These are phyloP conservation scores for Penicillium sclerotiorum DNA, from an alignment of 2,329 filamentous ascomycete species.

Conservation along the genomic window DNA sequence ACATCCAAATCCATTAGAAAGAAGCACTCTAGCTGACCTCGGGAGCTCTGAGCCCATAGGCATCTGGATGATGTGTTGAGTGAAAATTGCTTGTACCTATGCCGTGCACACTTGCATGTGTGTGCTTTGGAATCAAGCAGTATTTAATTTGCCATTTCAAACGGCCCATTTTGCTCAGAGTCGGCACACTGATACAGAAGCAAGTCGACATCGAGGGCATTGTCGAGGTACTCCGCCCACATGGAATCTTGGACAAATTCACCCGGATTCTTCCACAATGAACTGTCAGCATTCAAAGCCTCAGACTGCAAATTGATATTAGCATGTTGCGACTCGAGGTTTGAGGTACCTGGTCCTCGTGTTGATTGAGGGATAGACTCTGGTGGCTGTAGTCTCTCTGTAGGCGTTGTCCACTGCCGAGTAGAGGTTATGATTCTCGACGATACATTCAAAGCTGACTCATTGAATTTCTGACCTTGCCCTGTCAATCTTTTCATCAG, in stretches of 20 bases:
- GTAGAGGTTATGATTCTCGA: slow-evolving; percentile 6
- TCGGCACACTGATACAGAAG: slow-evolving; percentile 6
- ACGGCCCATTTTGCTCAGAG: slow-evolving; percentile 2
- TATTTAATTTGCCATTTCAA: background rate
- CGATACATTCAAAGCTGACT: slow-evolving; percentile 11
- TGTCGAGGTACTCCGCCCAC: slow-evolving; percentile 16
- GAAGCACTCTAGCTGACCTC: no score
- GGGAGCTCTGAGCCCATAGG: no score
- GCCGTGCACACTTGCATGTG: no score
- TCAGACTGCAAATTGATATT: background rate
- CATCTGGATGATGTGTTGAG: no score
- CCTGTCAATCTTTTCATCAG: slow-evolving; percentile 17
- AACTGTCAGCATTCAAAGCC: background rate
- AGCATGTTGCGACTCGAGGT: background rate
- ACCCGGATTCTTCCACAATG: slow-evolving; percentile 1
- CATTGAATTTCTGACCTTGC: slow-evolving; percentile 4
- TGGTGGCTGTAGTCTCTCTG: background rate
- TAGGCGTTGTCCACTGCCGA: background rate
- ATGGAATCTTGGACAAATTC: slow-evolving; percentile 16
- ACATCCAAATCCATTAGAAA: no score
- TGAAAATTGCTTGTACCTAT: no score
- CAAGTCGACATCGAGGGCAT: slow-evolving; percentile 15
- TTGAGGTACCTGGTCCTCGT: background rate
- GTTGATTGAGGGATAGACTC: background rate
- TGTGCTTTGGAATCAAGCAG: background rate